These are phyloP conservation scores for Nakataea oryzae DNA, from an alignment of 2,329 filamentous ascomycete species.

Conservation along the genomic window DNA sequence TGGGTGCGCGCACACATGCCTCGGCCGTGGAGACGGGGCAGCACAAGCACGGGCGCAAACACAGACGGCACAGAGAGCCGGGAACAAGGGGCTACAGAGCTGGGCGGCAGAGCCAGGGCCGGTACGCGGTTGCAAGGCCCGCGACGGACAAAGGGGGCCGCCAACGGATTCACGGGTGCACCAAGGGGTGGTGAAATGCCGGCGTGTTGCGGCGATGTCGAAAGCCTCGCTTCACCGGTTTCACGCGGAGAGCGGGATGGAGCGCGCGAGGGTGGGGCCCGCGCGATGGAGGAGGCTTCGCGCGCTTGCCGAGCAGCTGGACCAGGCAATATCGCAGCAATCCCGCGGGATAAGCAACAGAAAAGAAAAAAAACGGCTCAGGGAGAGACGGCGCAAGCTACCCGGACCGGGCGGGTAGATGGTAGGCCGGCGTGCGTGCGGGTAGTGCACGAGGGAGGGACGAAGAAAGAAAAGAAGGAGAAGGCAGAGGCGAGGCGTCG, in stretches of 20 bases:
- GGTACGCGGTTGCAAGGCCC: not conserved
- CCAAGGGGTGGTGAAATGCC: not conserved
- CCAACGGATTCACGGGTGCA: not conserved
- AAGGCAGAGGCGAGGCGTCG: too few species aligned
- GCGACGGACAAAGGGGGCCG: not conserved
- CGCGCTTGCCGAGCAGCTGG: not conserved
- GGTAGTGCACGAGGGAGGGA: not conserved
- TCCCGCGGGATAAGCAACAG: not conserved
- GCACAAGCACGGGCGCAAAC: not conserved
- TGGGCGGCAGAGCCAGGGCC: too few species aligned
- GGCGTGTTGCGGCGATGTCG: not conserved
- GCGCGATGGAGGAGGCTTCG: not conserved
- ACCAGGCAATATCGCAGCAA: too few species aligned
- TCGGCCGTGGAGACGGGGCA: too few species aligned
- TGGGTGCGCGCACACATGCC: not conserved
- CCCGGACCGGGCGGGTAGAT: too few species aligned
- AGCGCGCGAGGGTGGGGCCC: not conserved
- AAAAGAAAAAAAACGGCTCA: not conserved
- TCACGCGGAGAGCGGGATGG: not conserved
- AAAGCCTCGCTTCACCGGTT: not conserved
- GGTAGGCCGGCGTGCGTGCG: too few species aligned
- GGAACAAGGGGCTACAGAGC: not conserved
- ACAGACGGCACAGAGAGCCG: not conserved
- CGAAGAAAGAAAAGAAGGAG: too few species aligned
- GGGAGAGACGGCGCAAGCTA: too few species aligned